Percentiles rank a stretch among this genome's conserved stretches.
These are phyloP conservation scores for Fusarium sp. DNA, from an alignment of 2,329 filamentous ascomycete species.

Conservation along the genomic window DNA sequence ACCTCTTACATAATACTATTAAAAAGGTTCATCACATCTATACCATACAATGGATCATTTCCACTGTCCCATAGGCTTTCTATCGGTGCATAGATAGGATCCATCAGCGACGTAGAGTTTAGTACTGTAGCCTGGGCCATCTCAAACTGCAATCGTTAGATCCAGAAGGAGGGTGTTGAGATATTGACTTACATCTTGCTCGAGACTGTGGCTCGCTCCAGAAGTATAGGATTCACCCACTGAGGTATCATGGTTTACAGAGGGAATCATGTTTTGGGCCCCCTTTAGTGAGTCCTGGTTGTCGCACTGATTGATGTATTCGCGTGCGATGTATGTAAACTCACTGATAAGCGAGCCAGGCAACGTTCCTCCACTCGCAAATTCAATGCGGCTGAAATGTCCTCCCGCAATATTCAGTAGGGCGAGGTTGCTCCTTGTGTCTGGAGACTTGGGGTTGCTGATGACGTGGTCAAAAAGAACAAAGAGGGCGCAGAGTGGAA, in stretches of 20 bases:
- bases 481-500: slow-evolving; percentile 34
- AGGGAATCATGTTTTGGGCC: neutral
- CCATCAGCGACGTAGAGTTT: neutral
- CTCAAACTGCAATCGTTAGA: neutral
- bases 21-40: slow-evolving; percentile 40
- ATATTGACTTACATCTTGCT: neutral
- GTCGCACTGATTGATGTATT: slow-evolving; percentile 32
- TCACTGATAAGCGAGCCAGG: slow-evolving; percentile 32
- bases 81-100: slow-evolving; percentile 6
- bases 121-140: neutral
- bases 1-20: slow-evolving; percentile 10
- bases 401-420: slow-evolving; percentile 35
- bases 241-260: neutral
- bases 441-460: slow-evolving; percentile 20
- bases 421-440: slow-evolving; percentile 28
- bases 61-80: slow-evolving; percentile 30
- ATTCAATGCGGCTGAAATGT: slow-evolving; percentile 35
- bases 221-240: neutral
- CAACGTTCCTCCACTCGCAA: slow-evolving; percentile 22
- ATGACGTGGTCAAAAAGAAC: slow-evolving; percentile 38
- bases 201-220: accelerated
- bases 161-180: accelerated
- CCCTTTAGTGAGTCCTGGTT: neutral
- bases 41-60: slow-evolving; percentile 29
- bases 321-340: slow-evolving; percentile 34